Percentiles rank a stretch among this genome's conserved stretches.
Conservation (phyloP, 2,329 filamentous ascomycete genomes). For the Scedosporium dehoogii region DNA sequence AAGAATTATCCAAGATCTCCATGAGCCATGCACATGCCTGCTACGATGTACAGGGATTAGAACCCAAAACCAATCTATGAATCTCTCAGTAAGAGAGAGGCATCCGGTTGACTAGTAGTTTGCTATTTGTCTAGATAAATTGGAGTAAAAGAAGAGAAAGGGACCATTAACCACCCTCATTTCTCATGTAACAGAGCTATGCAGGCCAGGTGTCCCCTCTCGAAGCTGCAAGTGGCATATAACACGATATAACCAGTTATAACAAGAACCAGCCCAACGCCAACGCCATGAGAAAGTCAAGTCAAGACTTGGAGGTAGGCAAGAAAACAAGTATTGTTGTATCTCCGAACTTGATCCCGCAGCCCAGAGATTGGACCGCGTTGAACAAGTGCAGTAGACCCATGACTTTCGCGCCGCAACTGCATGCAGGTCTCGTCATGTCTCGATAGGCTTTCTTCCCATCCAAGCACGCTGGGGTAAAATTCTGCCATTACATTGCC, state of each 20-base stretch:
- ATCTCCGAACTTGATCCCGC: neutral
- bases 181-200: neutral
- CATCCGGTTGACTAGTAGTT: neutral
- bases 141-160: neutral
- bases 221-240: neutral
- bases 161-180: neutral
- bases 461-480: neutral
- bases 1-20: too few species aligned
- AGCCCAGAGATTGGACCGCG: neutral
- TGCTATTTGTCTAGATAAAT: neutral
- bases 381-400: neutral
- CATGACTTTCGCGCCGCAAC: neutral
- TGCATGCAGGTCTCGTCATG: neutral
- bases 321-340: neutral
- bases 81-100: neutral
- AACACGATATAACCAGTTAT: neutral
- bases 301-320: neutral
- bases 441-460: neutral
- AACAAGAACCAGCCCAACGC: neutral
- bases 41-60: neutral
- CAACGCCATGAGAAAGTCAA: neutral
- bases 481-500: constrained; percentile 61
- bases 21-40: too few species aligned
- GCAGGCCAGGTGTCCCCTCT: neutral
- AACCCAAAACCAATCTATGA: neutral